Conservation (phyloP, 345 rosid genomes). For the Populus davidiana region DNA sequence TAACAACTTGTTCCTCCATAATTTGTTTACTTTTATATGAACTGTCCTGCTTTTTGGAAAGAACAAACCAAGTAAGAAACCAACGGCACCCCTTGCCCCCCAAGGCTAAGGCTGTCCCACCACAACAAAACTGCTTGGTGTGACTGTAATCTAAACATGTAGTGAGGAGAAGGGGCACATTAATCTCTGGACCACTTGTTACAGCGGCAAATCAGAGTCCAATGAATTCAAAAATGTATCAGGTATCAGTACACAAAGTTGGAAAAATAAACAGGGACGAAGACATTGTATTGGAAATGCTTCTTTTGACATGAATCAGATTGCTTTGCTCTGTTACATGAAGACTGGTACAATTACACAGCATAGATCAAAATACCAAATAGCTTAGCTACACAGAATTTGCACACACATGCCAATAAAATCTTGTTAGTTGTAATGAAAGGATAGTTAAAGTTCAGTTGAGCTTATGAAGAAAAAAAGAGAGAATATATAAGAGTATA, state of each 20-base stretch:
- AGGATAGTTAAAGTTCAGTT: neutral
- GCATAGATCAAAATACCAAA: neutral
- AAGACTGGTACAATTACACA: neutral
- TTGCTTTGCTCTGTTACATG: neutral
- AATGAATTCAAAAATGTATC: neutral
- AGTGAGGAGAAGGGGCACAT: neutral
- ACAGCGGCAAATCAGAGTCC: neutral
- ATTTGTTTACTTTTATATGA: neutral
- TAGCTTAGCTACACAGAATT: neutral
- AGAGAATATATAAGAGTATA: conserved; percentile 7
- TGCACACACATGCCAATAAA: neutral
- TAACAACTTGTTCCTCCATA: neutral
- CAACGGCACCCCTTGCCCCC: neutral
- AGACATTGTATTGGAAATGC: neutral
- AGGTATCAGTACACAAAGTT: neutral
- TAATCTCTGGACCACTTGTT: neutral
- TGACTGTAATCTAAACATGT: neutral
- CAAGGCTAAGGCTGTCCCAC: neutral
- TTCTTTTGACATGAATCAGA: neutral
- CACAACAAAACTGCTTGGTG: neutral
- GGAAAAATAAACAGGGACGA: neutral
- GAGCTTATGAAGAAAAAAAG: neutral
- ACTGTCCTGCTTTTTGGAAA: neutral
- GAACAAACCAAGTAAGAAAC: neutral
- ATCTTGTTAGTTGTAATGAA: neutral